Conservation (phyloP, 495 filamentous ascomycete genomes). For the Hamigera avellanea region DNA sequence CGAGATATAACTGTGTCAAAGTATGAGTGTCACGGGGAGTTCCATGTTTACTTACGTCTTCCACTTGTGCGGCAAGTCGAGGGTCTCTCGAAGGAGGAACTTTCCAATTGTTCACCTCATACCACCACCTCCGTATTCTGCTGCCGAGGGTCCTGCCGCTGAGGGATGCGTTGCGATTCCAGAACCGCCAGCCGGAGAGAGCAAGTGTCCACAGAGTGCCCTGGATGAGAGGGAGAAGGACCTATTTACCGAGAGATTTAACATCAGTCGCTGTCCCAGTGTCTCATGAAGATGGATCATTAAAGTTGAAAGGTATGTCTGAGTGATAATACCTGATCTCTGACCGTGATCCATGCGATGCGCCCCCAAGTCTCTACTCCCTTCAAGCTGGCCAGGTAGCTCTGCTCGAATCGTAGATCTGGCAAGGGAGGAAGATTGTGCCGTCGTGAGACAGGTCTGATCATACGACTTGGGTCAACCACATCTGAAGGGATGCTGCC, state of each 20-base stretch:
- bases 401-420: constrained; percentile 93
- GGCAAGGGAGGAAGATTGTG: constrained; percentile 70
- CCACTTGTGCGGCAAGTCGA: constrained; percentile 27
- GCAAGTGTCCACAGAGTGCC: constrained; percentile 73
- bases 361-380: constrained; percentile 63
- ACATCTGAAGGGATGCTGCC: constrained; percentile 33
- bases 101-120: constrained; percentile 76
- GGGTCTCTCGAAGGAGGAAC: constrained; percentile 31
- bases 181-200: constrained; percentile 70
- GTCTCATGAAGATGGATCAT: too few relatives aligned
- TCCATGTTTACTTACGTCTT: constrained; percentile 32
- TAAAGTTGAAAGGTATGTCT: too few relatives aligned
- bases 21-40: constrained; percentile 9
- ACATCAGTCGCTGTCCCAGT: too few relatives aligned
- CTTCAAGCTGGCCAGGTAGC: constrained; percentile 78
- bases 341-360: constrained; percentile 69
- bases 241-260: constrained; percentile 26
- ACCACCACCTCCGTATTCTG: constrained; percentile 77
- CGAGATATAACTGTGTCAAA: too few relatives aligned
- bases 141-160: constrained; percentile 61
- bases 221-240: constrained; percentile 73
- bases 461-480: constrained; percentile 38
- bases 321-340: constrained; percentile 62
- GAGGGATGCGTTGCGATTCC: constrained; percentile 62
- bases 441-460: constrained; percentile 41